Base-by-base conservation (phyloP, 352 stramenopile genomes). In the Pythium rhizo-oryzae region DNA sequence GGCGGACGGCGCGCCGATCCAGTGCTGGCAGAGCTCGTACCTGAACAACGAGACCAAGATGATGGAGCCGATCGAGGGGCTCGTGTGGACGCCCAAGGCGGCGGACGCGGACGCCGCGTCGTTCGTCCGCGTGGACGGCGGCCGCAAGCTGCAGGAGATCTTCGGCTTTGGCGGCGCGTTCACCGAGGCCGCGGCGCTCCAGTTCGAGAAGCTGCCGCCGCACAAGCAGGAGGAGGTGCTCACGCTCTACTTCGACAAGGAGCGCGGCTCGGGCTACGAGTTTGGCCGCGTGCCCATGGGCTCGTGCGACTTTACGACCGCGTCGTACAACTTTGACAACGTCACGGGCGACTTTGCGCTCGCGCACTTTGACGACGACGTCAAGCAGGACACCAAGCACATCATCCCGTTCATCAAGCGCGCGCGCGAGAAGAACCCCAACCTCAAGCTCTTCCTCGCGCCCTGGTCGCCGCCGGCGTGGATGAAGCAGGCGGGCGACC, bases 141-240 rank as follows among this genome's bases (percentile, higher is more conserved):
- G 70, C 21, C 77, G 78, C 16, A 71, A 79, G 57, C 91, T 77
- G 70, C 87, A 96, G 69, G 80, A 90, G 67, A 92, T 96, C 35
- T 76, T 92, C 54, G 94, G 94, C 44, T 98, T 98, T 75, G 91
- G 94, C 23, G 94, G 92, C 18, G 93, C 94, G 0, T 98, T 98
- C 66, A 98, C 94, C 4, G 94, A 98, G 63, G 85, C 91, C 16
- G 78, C 93, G n/a, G 85, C 87, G 9, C 73, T 97, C 53, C 89
- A 97, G 67, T 96, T 98, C 62, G 65, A 77, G 0, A 94, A 93
- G 65, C 70, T 98, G 44, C 75, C 92, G 12, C 47, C 39, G 5
- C 72, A 82, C 19, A 87, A 94, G 58, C 89, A 97, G 69, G 80
- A 97, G 41, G 71, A 97, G 62, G 74, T 97, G 16, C 51, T 97